Base-by-base conservation (phyloP, 2,329 filamentous ascomycete species). In the Nemania sp. region DNA sequence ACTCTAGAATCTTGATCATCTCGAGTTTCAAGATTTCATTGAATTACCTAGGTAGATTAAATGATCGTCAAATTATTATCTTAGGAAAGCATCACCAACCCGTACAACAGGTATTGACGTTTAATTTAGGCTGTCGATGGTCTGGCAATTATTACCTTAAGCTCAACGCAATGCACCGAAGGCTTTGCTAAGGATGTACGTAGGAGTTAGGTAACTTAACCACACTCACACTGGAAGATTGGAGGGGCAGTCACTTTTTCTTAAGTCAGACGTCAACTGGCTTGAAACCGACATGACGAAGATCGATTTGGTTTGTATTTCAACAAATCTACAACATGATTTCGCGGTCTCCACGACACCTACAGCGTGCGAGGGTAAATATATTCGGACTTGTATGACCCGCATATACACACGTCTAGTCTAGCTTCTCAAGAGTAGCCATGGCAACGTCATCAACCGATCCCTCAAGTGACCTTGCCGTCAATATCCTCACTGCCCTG, bases 161-260 rank as follows among this genome's bases (percentile, higher is more conserved):
- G n/a, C n/a, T n/a, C n/a, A n/a, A n/a, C n/a, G n/a, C n/a, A n/a
- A n/a, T n/a, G n/a, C n/a, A n/a, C n/a, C n/a, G n/a, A n/a, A n/a
- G n/a, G n/a, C n/a, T n/a, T n/a, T n/a, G n/a, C n/a, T n/a, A n/a
- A n/a, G n/a, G n/a, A n/a, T n/a, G n/a, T n/a, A n/a, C n/a, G n/a
- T n/a, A n/a, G n/a, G n/a, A n/a, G n/a, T n/a, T n/a, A n/a, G n/a
- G n/a, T n/a, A n/a, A n/a, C n/a, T n/a, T 15, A 18, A 45, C 10
- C 5, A 13, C 41, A n/a, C 41, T 18, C 41, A 27, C 60, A 67
- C 60, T n/a, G n/a, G n/a, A n/a, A n/a, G n/a, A 49, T 55, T 60
- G 60, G 65, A 64, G 61, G 65, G 65, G 65, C 41, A 52, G 38
- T 26, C 54, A 43, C 60, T 59, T 62, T 60, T 61, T 55, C 47